Conservation (phyloP, 1,139 yeast species). For the Suhomyces guaymorum region DNA sequence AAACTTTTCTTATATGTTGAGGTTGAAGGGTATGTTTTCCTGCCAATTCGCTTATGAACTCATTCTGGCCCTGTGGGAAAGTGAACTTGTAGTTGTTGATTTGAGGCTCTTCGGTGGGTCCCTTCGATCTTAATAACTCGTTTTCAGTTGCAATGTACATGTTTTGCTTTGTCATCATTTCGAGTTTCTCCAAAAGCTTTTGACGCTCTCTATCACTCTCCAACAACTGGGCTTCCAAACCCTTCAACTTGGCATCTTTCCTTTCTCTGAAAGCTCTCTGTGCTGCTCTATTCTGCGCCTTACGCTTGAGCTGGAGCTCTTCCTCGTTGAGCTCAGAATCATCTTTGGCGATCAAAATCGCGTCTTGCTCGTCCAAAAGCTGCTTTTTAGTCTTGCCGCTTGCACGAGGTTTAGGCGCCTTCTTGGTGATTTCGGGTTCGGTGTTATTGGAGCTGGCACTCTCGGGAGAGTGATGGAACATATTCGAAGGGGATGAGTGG, state of each 20-base stretch:
- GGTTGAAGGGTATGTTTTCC: slow-evolving; percentile 25
- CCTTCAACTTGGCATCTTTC: slow-evolving; percentile 72
- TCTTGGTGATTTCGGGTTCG: slow-evolving; percentile 5
- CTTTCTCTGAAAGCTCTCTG: slow-evolving; percentile 89
- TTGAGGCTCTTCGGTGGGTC: slow-evolving; percentile 1
- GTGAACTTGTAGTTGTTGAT: slow-evolving; percentile 22
- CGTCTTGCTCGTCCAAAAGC: slow-evolving; percentile 39
- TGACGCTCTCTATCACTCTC: slow-evolving; percentile 62
- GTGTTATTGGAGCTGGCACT: slow-evolving; percentile 9
- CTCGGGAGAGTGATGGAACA: slow-evolving; percentile 14
- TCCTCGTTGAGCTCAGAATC: slow-evolving; percentile 48
- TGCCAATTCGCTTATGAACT: slow-evolving; percentile 35
- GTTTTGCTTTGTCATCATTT: slow-evolving; percentile 53
- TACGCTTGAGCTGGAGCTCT: slow-evolving; percentile 56
- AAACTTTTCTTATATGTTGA: slow-evolving; percentile 31
- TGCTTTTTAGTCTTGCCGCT: slow-evolving; percentile 27
- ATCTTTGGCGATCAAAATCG: slow-evolving; percentile 39
- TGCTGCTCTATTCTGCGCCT: slow-evolving; percentile 86
- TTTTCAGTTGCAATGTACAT: slow-evolving; percentile 60
- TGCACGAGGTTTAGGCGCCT: slow-evolving; percentile 1
- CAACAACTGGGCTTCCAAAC: slow-evolving; percentile 59
- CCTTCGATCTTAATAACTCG: slow-evolving; percentile 39
- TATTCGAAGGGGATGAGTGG: slow-evolving; percentile 13
- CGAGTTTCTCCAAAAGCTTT: slow-evolving; percentile 54
- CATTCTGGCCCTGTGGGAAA: slow-evolving; percentile 40